A percentile compares a stretch with the other conserved stretches of the same genome.
These are phyloP conservation scores for Punctularia strigosozonata DNA, from an alignment of 768 basidiomycete species.

Conservation along the genomic window DNA sequence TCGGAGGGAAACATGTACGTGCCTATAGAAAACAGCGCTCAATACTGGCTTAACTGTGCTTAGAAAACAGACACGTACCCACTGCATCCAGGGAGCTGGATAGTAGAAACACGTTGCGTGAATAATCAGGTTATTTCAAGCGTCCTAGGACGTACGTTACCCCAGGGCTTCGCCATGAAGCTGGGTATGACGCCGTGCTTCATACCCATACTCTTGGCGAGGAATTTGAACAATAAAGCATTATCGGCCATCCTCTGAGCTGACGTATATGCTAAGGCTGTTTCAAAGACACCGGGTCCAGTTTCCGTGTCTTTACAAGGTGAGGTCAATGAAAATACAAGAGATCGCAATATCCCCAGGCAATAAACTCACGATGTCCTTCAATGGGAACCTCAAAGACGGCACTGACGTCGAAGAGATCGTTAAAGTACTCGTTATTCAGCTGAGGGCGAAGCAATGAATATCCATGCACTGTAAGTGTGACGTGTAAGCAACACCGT, in stretches of 20 bases:
- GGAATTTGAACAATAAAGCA: conserved; percentile 84
- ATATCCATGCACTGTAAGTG: conserved; percentile 82
- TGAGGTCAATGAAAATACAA: background rate
- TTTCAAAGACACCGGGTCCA: conserved; percentile 81
- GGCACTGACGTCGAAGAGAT: conserved; percentile 65
- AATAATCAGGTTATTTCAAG: background rate
- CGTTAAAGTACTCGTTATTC: conserved; percentile 83
- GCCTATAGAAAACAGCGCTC: conserved; percentile 29
- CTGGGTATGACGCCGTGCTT: conserved; percentile 81
- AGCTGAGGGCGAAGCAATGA: conserved; percentile 85
- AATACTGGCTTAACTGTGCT: background rate
- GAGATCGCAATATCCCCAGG: conserved; percentile 11
- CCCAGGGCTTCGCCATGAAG: conserved; percentile 99
- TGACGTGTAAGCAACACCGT: background rate
- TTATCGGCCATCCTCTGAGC: conserved; percentile 83
- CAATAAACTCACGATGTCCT: conserved; percentile 54
- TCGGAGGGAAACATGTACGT: conserved; percentile 84
- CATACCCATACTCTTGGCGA: conserved; percentile 89
- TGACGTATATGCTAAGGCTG: conserved; percentile 75
- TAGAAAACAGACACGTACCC: conserved; percentile 39
- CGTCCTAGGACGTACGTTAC: conserved; percentile 44
- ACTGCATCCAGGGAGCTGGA: conserved; percentile 86
- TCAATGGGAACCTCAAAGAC: conserved; percentile 76
- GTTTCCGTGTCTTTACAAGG: conserved; percentile 70
- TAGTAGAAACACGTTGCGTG: background rate